Conservation (phyloP, 2,329 filamentous ascomycete genomes). For the Immersiporthe knoxdaviesiana region DNA sequence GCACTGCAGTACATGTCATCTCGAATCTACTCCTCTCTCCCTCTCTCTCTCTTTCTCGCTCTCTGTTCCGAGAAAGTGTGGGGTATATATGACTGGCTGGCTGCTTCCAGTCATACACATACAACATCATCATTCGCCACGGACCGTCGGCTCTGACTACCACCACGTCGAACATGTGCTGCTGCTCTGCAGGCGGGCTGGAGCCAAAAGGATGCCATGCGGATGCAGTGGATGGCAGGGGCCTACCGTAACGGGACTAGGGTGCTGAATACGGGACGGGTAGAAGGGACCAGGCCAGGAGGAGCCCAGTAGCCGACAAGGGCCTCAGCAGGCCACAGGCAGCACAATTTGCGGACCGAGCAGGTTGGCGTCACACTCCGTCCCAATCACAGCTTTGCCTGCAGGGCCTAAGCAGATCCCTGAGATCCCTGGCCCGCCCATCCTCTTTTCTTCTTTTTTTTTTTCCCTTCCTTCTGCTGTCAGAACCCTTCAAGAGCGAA, state of each 20-base stretch:
- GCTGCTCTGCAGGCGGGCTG: background rate
- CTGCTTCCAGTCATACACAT: background rate
- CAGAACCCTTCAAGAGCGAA: slow-evolving; percentile 5
- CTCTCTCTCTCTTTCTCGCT: too few species aligned
- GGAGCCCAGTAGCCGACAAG: background rate
- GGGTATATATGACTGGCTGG: background rate
- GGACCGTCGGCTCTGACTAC: background rate
- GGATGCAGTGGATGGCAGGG: slow-evolving; percentile 1
- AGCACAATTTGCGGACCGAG: slow-evolving; percentile 9
- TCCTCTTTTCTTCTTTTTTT: too few species aligned
- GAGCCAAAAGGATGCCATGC: slow-evolving; percentile 6
- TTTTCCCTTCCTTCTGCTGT: too few species aligned
- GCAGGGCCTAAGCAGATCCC: background rate
- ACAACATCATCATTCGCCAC: background rate
- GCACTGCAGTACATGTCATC: background rate
- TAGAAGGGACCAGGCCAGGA: slow-evolving; percentile 5
- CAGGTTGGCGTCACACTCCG: slow-evolving; percentile 13
- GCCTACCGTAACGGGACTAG: background rate
- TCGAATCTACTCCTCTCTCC: background rate
- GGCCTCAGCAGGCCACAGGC: slow-evolving; percentile 3
- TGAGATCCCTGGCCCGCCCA: background rate
- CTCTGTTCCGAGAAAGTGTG: too few species aligned
- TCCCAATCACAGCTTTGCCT: slow-evolving; percentile 6
- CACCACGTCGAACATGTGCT: background rate
- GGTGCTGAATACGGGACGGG: slow-evolving; percentile 17